Base-by-base conservation (phyloP, 306 rosid genomes). In the Astragalus membranaceus region DNA sequence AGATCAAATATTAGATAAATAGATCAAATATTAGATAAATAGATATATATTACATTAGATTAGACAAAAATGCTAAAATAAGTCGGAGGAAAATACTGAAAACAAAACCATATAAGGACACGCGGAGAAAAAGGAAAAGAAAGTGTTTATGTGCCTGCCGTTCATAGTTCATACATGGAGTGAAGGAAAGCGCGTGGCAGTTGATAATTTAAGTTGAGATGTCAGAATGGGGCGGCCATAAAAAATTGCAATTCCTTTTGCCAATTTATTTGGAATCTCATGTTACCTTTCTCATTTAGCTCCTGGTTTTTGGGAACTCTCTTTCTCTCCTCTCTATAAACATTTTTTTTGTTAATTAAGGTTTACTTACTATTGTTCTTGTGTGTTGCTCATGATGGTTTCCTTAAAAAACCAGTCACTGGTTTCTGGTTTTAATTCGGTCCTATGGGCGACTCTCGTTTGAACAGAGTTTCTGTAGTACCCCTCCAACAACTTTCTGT, bases 231-330 rank as follows among this genome's bases (percentile, higher is more conserved):
- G 66, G 43, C 47, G 69, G 80, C 74, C 37, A 20, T 75, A 23
- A 68, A 58, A 12, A 48, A 61, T 20, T 51, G 14, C 2, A 73
- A 62, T 62, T 37, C 13, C 5, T 54, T 60, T 69, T 52, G 73
- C 78, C 82, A 79, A 71, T 64, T 64, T 64, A 29, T 33, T 83
- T 67, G 89, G 86, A 83, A 72, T 56, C 75, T 55, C 63, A 63
- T 57, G 42, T 39, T 46, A 23, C 53, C 9, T 69, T 69, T 17
- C 76, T 73, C 67, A 39, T 69, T 44, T 5, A 65, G 64, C 87
- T 88, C 91, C 95, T 78, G 82, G 69, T 82, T 88, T 84, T 64
- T 88, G 86, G 95, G 95, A 84, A 57, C 36, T 44, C 58, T 58
- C n/a, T 50, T 36, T 35, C 11, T 52, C 15, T 26, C 3, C n/a